Evolutionary conservation across 495 filamentous ascomycete species (phyloP).

Genomic region (Oleoguttula mirabilis): DNA sequence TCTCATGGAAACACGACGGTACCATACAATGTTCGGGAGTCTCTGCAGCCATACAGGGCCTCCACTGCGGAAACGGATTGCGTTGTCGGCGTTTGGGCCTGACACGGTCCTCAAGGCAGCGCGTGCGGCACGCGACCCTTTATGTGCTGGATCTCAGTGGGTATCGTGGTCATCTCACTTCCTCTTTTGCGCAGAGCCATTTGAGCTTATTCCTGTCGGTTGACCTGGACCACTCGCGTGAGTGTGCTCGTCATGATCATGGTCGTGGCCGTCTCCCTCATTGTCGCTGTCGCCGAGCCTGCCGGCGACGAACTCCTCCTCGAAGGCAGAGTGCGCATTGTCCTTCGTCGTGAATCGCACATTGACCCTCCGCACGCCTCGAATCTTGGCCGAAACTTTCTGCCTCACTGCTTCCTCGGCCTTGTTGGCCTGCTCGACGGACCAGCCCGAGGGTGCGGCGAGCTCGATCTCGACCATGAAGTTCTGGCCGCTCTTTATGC

Average conservation of each 20-base stretch:
- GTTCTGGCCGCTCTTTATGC: slow-evolving; percentile 90
- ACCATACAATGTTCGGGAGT: too few species aligned
- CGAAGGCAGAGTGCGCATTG: slow-evolving; percentile 37
- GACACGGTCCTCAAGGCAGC: too few species aligned
- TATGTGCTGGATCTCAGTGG: too few species aligned
- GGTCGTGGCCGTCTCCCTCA: slow-evolving; percentile 36
- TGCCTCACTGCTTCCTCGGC: slow-evolving; percentile 62
- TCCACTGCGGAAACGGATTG: too few species aligned
- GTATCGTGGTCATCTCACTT: too few species aligned
- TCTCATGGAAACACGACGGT: too few species aligned
- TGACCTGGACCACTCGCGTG: slow-evolving; percentile 21
- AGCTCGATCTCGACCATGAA: slow-evolving; percentile 82
- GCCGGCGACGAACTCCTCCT: slow-evolving; percentile 67
- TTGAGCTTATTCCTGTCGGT: not conserved
- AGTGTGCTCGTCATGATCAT: slow-evolving; percentile 28
- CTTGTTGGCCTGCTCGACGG: slow-evolving; percentile 50
- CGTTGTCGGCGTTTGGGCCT: too few species aligned
- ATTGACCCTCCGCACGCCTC: slow-evolving; percentile 68
- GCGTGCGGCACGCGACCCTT: too few species aligned
- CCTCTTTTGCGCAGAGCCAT: not conserved
- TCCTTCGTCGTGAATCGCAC: slow-evolving; percentile 65
- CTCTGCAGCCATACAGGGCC: too few species aligned
- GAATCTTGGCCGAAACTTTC: slow-evolving; percentile 57
- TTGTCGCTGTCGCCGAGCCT: slow-evolving; percentile 50
- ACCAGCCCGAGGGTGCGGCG: slow-evolving; percentile 60